Conservation (phyloP, 768 basidiomycete species). For the Lactarius pseudohatsudake region DNA sequence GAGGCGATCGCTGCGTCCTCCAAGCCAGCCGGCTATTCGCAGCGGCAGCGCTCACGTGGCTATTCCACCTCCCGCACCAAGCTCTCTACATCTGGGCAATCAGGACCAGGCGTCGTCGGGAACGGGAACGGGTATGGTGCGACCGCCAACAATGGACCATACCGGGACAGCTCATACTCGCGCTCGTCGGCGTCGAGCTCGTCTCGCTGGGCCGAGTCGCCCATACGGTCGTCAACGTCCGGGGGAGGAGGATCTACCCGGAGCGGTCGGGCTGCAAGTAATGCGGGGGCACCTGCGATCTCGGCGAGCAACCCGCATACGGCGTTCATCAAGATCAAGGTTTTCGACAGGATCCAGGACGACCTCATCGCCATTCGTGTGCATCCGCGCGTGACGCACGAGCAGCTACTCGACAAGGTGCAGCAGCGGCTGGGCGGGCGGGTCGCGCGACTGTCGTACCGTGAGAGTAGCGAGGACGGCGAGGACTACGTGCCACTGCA, state of each 20-base stretch:
- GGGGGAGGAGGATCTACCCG: constrained; percentile 47
- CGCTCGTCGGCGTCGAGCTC: constrained; percentile 34
- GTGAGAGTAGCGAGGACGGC: constrained; percentile 65
- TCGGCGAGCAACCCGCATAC: constrained; percentile 77
- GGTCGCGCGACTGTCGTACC: constrained; percentile 67
- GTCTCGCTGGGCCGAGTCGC: constrained; percentile 25
- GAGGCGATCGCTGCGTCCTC: neutral
- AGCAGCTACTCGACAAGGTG: constrained; percentile 89
- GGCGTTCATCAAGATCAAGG: constrained; percentile 97
- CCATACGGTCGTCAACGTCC: constrained; percentile 44
- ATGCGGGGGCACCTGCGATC: constrained; percentile 65
- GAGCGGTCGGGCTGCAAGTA: constrained; percentile 57
- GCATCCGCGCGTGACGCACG: constrained; percentile 84
- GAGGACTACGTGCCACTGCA: constrained; percentile 64
- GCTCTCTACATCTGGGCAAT: constrained; percentile 16
- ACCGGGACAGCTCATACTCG: constrained; percentile 35
- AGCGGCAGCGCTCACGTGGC: constrained; percentile 30
- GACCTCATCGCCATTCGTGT: constrained; percentile 97
- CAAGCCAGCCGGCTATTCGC: constrained; percentile 14
- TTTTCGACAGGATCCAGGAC: constrained; percentile 90
- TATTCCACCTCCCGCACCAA: constrained; percentile 27
- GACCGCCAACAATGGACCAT: constrained; percentile 21
- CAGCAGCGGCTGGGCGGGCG: constrained; percentile 80
- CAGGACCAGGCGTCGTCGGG: neutral
- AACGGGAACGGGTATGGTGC: constrained; percentile 10